Percentiles rank a stretch among this genome's conserved stretches.
phyloP scores from a whole-genome alignment of 2,329 filamentous ascomycete genomes.

The Claviceps humidiphila region DNA sequence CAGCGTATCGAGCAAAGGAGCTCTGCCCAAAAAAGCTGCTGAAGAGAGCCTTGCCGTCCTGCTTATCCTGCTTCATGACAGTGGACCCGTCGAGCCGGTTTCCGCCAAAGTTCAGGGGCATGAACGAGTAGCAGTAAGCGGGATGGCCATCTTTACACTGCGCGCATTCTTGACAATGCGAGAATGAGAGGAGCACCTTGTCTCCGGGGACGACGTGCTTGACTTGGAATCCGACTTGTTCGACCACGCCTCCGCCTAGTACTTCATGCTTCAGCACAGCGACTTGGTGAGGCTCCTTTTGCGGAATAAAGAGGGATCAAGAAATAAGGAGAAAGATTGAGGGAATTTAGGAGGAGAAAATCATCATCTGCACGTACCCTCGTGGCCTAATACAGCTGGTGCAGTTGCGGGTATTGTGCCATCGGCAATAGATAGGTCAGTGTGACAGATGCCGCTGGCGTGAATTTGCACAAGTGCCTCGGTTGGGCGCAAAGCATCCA shows the following conservation, averaged over 20 bases:
- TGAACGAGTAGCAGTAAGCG: background rate
- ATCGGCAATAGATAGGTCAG: background rate
- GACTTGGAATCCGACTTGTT: background rate
- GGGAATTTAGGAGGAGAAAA: too few species aligned
- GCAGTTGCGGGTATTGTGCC: background rate
- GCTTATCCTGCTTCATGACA: background rate
- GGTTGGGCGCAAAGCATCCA: background rate
- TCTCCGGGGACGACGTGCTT: background rate
- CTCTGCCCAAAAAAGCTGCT: slow-evolving; percentile 22
- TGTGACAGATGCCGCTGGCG: slow-evolving; percentile 2
- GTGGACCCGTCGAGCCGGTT: background rate
- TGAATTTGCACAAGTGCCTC: slow-evolving; percentile 1
- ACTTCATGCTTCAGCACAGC: background rate
- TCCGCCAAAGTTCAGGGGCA: background rate
- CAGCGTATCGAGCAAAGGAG: slow-evolving; percentile 18
- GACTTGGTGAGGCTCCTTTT: background rate
- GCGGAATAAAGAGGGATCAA: background rate
- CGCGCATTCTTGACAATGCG: background rate
- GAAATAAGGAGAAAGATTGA: background rate
- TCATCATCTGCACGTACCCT: background rate
- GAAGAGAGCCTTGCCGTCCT: background rate
- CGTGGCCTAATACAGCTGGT: slow-evolving; percentile 1
- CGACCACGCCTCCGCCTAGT: background rate
- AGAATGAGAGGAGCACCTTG: slow-evolving; percentile 1
- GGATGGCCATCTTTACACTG: background rate